Conservation (phyloP, 805 yeast genomes). For the Kuraishia cidri region DNA sequence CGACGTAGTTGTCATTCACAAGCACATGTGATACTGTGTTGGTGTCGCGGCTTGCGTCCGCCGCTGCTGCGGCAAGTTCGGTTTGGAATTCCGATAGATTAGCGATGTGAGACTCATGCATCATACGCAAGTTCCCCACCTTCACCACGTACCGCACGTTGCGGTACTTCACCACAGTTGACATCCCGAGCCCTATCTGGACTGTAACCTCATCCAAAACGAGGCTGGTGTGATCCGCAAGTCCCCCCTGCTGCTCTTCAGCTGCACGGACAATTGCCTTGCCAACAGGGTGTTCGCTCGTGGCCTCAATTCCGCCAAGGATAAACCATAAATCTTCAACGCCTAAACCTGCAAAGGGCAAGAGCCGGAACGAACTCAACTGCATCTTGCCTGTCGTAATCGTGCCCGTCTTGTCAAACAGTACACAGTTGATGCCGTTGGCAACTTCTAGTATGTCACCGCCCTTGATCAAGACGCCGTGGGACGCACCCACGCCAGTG, state of each 20-base stretch:
- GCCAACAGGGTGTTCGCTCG: slow-evolving; percentile 87
- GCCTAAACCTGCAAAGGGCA: slow-evolving; percentile 1
- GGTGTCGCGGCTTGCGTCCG: neutral
- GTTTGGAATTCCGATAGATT: slow-evolving; percentile 11
- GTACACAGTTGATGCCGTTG: slow-evolving; percentile 48
- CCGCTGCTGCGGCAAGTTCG: neutral
- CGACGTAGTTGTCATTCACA: slow-evolving; percentile 49
- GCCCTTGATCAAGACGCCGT: slow-evolving; percentile 89
- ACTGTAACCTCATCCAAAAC: neutral
- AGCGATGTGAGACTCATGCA: slow-evolving; percentile 16
- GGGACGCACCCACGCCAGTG: slow-evolving; percentile 87
- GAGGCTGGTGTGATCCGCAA: too few species aligned
- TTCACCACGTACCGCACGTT: slow-evolving; percentile 21
- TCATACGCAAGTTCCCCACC: slow-evolving; percentile 45
- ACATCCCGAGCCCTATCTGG: slow-evolving; percentile 34
- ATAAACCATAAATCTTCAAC: slow-evolving; percentile 35
- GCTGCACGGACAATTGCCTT: slow-evolving; percentile 44
- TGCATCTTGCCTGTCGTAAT: slow-evolving; percentile 79
- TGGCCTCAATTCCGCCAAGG: slow-evolving; percentile 50
- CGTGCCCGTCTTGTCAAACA: slow-evolving; percentile 96
- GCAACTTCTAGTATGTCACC: slow-evolving; percentile 82
- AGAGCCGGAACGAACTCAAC: slow-evolving; percentile 17
- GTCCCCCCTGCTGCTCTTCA: neutral
- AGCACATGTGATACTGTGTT: slow-evolving; percentile 28
- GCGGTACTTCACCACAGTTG: slow-evolving; percentile 17